These are phyloP conservation scores for Pyrenochaeta sp. DNA, from an alignment of 2,329 filamentous ascomycete genomes.

Conservation along the genomic window DNA sequence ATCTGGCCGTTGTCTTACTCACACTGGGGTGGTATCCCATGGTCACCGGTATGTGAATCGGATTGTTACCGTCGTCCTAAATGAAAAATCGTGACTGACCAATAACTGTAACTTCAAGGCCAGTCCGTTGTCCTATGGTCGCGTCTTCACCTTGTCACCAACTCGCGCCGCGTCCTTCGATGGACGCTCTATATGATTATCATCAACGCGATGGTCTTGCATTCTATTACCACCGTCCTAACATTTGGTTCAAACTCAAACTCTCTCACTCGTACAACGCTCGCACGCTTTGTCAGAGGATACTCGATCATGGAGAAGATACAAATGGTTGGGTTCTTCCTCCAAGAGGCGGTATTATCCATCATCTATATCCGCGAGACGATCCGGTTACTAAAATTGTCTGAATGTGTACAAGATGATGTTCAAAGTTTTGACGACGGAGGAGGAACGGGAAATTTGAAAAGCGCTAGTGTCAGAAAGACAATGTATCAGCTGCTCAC, in stretches of 20 bases:
- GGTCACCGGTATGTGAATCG: slow-evolving; percentile 56
- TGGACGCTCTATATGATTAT: slow-evolving; percentile 67
- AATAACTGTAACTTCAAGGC: slow-evolving; percentile 43
- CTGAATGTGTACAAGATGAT: slow-evolving; percentile 34
- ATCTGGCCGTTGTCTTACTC: slow-evolving; percentile 55
- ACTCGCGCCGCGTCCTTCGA: slow-evolving; percentile 58
- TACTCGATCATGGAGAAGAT: slow-evolving; percentile 57
- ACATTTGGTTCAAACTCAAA: slow-evolving; percentile 61
- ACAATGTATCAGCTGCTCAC: slow-evolving; percentile 47
- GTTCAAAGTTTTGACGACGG: slow-evolving; percentile 44
- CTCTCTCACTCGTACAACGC: slow-evolving; percentile 26
- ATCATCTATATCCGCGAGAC: slow-evolving; percentile 64
- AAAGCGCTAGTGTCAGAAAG: slow-evolving; percentile 29
- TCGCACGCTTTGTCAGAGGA: slow-evolving; percentile 40
- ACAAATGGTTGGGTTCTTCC: slow-evolving; percentile 55
- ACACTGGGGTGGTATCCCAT: slow-evolving; percentile 66
- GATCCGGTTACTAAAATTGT: slow-evolving; percentile 53
- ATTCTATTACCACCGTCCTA: slow-evolving; percentile 64
- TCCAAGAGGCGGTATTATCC: slow-evolving; percentile 51
- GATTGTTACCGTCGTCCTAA: not conserved
- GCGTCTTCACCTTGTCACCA: slow-evolving; percentile 67
- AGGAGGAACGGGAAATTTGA: slow-evolving; percentile 25
- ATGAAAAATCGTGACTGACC: not conserved
- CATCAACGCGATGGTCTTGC: slow-evolving; percentile 61
- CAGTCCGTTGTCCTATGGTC: slow-evolving; percentile 70